Evolutionary conservation across 768 basidiomycete species (phyloP), one percentile per base, ranked within the genome.

Genomic region (Tulasnella sp.): DNA sequence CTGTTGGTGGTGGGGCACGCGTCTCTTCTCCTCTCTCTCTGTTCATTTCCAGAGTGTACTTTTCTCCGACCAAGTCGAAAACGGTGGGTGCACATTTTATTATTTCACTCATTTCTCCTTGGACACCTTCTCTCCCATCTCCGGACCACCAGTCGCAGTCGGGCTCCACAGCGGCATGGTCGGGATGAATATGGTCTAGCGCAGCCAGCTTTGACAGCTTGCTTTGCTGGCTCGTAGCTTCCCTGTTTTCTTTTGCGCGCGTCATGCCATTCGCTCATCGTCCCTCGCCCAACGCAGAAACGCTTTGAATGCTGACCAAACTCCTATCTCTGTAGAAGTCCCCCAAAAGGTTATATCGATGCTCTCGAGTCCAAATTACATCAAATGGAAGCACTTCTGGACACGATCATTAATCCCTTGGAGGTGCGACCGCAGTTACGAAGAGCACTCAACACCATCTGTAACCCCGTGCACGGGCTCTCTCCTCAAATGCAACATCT

Each of bases 311-410:
- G 58, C 58, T 64, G 58, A 64, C 58, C 31, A 5, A 64, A 25
- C 7, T 22, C 40, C 72, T 79, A 25, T 25, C 70, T 34, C 22
- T 15, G 25, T 49, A 79, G 94, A 79, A 94, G 94, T 1, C 92
- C 92, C 3, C 92, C 93, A n/a, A 94, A 93, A 81, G 94, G 94
- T 0, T 97, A 97, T 85, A 96, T 97, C 81, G 94, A 96, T 80
- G 94, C 94, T 37, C 94, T 97, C 79, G 94, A 97, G 83, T 92
- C 92, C 17, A 89, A 93, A 17, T 84, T 97, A 6, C 95, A 97
- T 79, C 93, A 96, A 81, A 93, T 94, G 22, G 94, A 97, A 82
- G 94, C 94, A 0, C 85, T 97, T 54, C 85, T 97, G 37, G 95
- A 93, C 72, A 91, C 94, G 76, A 84, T 96, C 72, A 85, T 96